Evolutionary conservation across 768 basidiomycete species (phyloP).

Genomic region (Rhizopogon salebrosus): DNA sequence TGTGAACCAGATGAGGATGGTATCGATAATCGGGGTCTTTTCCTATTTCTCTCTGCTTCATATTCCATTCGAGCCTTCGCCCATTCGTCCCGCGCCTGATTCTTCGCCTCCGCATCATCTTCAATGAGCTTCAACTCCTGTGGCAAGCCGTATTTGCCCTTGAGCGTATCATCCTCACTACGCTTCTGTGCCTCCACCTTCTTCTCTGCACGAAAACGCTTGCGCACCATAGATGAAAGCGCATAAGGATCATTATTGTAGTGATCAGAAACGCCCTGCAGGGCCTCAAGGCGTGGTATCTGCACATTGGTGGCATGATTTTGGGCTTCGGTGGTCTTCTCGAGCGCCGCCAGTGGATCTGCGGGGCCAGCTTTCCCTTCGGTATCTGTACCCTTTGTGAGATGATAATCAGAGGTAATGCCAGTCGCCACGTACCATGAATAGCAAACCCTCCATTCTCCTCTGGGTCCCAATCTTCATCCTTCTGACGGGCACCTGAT

Average conservation of each 20-base stretch:
- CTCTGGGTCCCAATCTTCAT: conserved; percentile 95
- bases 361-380: conserved; percentile 55
- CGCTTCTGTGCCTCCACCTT: conserved; percentile 67
- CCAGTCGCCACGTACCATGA: conserved; percentile 50
- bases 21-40: conserved; percentile 41
- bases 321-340: conserved; percentile 82
- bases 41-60: conserved; percentile 37
- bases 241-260: conserved; percentile 84
- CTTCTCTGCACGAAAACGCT: conserved; percentile 84
- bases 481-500: conserved; percentile 90
- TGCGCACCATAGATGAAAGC: conserved; percentile 69
- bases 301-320: conserved; percentile 67
- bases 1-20: conserved; percentile 16
- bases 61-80: conserved; percentile 44
- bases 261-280: conserved; percentile 72
- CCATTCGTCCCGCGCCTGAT: conserved; percentile 65
- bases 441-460: conserved; percentile 92
- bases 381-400: conserved; percentile 46
- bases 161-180: conserved; percentile 65
- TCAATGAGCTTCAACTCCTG: conserved; percentile 59
- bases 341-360: conserved; percentile 84
- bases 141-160: conserved; percentile 73
- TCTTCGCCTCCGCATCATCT: conserved; percentile 54
- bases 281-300: conserved; percentile 73
- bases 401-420: not conserved